These are phyloP conservation scores for Mediolabrus comicus DNA, from an alignment of 108 stramenopile genomes.

Conservation along the genomic window DNA sequence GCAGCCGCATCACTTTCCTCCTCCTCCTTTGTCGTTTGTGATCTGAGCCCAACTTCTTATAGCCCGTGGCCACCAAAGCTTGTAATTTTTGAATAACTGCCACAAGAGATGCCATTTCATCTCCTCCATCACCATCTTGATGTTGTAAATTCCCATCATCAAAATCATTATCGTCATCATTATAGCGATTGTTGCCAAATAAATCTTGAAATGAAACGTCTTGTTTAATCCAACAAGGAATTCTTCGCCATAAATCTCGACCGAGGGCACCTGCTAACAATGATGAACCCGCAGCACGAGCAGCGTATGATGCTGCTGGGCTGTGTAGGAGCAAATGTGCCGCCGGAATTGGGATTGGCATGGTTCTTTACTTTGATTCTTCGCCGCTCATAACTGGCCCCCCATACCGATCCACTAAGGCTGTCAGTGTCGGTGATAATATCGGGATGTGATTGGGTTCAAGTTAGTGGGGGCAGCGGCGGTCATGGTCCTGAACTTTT, in stretches of 20 bases:
- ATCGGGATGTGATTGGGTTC: no score
- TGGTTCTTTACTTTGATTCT: neutral
- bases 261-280: slow-evolving; percentile 26
- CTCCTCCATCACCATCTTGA: neutral
- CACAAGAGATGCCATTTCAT: slow-evolving; percentile 46
- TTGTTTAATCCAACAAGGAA: slow-evolving; percentile 62
- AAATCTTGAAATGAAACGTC: slow-evolving; percentile 50
- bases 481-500: no score
- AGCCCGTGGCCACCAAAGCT: slow-evolving; percentile 38
- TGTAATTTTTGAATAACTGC: slow-evolving; percentile 57
- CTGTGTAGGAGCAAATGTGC: slow-evolving; percentile 6
- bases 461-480: no score
- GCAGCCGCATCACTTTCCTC: neutral
- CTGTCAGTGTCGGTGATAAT: no score
- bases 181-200: slow-evolving; percentile 1
- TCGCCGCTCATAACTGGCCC: no score
- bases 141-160: neutral
- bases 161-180: slow-evolving; percentile 1
- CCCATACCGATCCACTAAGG: no score
- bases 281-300: slow-evolving; percentile 24
- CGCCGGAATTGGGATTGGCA: neutral
- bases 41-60: slow-evolving; percentile 36
- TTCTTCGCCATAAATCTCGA: slow-evolving; percentile 35
- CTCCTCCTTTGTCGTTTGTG: neutral
- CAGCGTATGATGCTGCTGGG: slow-evolving; percentile 24